Conservation (phyloP, 202 grass and related monocot genomes). For the Musa balbisiana region DNA sequence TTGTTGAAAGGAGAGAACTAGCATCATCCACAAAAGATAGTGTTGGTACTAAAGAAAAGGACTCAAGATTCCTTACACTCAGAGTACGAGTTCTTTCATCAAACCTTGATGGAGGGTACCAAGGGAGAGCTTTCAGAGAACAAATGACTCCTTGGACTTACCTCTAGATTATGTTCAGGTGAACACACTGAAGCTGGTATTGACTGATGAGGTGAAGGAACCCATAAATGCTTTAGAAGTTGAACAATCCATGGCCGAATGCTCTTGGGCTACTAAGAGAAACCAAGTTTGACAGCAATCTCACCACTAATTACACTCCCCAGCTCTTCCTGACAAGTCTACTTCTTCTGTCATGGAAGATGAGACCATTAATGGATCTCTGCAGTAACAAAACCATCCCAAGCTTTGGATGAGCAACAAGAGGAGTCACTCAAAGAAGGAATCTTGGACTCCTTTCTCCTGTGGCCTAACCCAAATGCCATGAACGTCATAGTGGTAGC, state of each 20-base stretch:
- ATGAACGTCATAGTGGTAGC: slow-evolving; percentile 83
- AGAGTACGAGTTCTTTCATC: slow-evolving; percentile 24
- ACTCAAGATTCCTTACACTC: not conserved
- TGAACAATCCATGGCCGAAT: slow-evolving; percentile 16
- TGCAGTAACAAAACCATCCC: slow-evolving; percentile 14
- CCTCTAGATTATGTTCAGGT: slow-evolving; percentile 12
- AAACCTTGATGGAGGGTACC: not conserved
- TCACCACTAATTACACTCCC: slow-evolving; percentile 21
- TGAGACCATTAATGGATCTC: slow-evolving; percentile 11
- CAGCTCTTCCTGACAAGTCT: slow-evolving; percentile 32
- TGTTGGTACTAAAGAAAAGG: slow-evolving; percentile 44
- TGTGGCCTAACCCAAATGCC: slow-evolving; percentile 37
- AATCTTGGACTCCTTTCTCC: slow-evolving; percentile 31
- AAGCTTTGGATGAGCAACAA: slow-evolving; percentile 24
- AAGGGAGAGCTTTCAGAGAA: slow-evolving; percentile 11
- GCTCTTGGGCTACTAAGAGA: slow-evolving; percentile 27
- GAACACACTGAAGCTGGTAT: slow-evolving; percentile 30
- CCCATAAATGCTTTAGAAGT: slow-evolving; percentile 31
- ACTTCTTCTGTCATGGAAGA: slow-evolving; percentile 33
- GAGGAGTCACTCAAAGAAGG: slow-evolving; percentile 27
- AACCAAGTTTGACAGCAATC: slow-evolving; percentile 10
- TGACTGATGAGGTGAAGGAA: slow-evolving; percentile 22
- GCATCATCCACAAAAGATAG: slow-evolving; percentile 42
- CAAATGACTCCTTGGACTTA: slow-evolving; percentile 15
- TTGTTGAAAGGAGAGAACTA: slow-evolving; percentile 70